Conservation (phyloP, 2,329 filamentous ascomycete species). For the Phaeophleospora eucalypticola region DNA sequence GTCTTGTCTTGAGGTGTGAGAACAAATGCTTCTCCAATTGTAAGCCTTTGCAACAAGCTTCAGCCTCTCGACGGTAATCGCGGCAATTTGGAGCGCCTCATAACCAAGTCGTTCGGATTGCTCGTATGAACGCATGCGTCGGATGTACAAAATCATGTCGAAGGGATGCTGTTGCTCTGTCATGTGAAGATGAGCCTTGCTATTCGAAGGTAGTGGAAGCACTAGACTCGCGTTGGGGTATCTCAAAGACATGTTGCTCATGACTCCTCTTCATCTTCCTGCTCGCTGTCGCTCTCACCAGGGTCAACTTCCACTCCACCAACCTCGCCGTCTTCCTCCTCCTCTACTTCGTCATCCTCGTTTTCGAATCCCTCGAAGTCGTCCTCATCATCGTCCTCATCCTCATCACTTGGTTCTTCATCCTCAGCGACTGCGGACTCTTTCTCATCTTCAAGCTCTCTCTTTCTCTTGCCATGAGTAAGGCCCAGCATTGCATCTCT, state of each 20-base stretch:
- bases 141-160: too few relatives aligned
- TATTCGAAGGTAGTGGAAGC: too few relatives aligned
- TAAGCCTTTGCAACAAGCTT: too few relatives aligned
- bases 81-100: too few relatives aligned
- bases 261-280: background rate
- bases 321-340: constrained; percentile 14
- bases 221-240: too few relatives aligned
- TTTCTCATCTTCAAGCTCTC: constrained; percentile 33
- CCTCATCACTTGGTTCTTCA: constrained; percentile 36
- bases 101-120: too few relatives aligned
- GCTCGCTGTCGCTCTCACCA: background rate
- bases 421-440: constrained; percentile 48
- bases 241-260: background rate
- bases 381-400: constrained; percentile 24
- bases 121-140: too few relatives aligned
- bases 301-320: constrained; percentile 3
- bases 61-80: too few relatives aligned
- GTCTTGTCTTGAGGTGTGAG: too few relatives aligned
- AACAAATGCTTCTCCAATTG: too few relatives aligned
- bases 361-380: constrained; percentile 31
- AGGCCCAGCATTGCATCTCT: constrained; percentile 77
- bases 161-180: too few relatives aligned
- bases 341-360: constrained; percentile 34
- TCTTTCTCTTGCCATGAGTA: constrained; percentile 75
- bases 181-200: too few relatives aligned